These are phyloP conservation scores for Lasiosphaeria ovina DNA, from an alignment of 495 filamentous ascomycete species.

Conservation along the genomic window DNA sequence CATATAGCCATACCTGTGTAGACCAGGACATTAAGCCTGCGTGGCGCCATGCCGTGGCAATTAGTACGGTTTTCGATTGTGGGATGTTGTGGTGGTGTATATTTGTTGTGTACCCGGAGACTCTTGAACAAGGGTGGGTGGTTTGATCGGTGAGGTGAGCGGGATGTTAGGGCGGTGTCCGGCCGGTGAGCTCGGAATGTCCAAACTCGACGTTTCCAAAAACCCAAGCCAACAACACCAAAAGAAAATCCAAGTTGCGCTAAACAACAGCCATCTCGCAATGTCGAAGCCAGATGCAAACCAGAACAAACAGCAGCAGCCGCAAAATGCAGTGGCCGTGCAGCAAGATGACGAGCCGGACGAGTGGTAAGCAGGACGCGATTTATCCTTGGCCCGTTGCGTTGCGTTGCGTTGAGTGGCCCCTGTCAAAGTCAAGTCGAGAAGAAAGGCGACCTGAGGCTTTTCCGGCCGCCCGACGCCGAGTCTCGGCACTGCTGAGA, in stretches of 20 bases:
- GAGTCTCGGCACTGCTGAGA: constrained; percentile 1
- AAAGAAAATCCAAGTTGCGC: neutral
- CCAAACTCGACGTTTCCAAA: neutral
- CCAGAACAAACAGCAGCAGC: constrained; percentile 31
- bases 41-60: constrained; percentile 46
- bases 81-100: constrained; percentile 24
- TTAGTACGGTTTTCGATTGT: neutral
- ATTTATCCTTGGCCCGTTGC: constrained; percentile 1
- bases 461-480: constrained; percentile 5
- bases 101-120: constrained; percentile 11
- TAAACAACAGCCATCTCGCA: neutral
- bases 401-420: neutral
- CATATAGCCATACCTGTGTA: constrained; percentile 62
- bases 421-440: neutral
- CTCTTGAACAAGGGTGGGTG: neutral
- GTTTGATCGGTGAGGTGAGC: too few relatives aligned
- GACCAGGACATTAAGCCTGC: constrained; percentile 80
- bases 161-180: neutral
- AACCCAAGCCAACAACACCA: constrained; percentile 8
- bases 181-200: neutral
- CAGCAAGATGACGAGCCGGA: constrained; percentile 84
- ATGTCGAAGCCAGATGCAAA: constrained; percentile 53
- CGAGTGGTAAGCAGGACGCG: constrained; percentile 68
- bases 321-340: constrained; percentile 12
- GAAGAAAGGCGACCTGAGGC: neutral